Evolutionary conservation across 805 yeast genomes (phyloP).

Genomic region (Saccharomyces mikatae): DNA sequence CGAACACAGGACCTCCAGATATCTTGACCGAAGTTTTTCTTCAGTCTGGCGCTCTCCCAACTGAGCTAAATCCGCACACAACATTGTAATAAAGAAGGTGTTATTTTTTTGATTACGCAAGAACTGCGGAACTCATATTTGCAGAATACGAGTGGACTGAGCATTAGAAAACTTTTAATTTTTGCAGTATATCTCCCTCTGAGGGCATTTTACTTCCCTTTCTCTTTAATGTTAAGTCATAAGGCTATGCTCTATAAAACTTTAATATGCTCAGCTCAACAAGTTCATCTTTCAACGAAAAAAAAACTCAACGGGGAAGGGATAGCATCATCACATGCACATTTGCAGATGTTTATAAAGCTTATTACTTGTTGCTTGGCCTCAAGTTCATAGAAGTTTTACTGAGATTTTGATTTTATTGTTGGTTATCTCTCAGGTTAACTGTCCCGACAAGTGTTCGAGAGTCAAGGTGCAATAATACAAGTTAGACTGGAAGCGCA

Average conservation of each 20-base stretch:
- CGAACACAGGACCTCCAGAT: conserved; percentile 82
- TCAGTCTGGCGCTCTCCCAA: conserved; percentile 41
- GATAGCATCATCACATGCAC: background rate
- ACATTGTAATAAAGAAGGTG: conserved; percentile 15
- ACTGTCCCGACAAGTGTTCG: background rate
- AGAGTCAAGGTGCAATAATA: background rate
- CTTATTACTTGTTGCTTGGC: background rate
- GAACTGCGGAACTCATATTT: conserved; percentile 32
- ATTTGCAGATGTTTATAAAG: background rate
- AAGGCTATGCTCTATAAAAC: background rate
- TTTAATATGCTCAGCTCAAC: background rate
- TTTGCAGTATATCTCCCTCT: background rate
- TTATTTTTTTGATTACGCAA: no score
- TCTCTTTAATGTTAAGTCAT: background rate
- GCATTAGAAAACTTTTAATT: background rate
- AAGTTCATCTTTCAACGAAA: background rate
- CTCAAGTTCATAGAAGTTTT: background rate
- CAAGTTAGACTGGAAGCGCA: background rate
- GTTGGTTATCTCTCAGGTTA: background rate
- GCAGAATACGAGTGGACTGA: background rate
- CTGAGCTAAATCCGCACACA: conserved; percentile 36
- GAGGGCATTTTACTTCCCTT: background rate
- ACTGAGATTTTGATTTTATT: background rate
- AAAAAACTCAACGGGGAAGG: background rate
- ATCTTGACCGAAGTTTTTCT: conserved; percentile 25